Percentiles rank a stretch among this genome's conserved stretches.
Evolutionary conservation across 441 rosid species (phyloP).

Genomic region (Brassica hybrid): DNA sequence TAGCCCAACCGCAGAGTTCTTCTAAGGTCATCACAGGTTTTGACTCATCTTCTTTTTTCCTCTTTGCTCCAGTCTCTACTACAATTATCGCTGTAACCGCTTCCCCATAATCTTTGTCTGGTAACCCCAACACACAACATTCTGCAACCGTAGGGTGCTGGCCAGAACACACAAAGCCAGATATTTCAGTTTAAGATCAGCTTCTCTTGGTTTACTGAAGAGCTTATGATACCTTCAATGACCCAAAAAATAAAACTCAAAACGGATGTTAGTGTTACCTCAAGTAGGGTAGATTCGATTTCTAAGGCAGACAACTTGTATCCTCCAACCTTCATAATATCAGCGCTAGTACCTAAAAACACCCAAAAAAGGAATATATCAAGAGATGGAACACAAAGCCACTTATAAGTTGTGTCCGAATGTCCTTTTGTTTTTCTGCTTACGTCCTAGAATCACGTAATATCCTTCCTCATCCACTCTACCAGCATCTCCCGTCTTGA

Average conservation of each 20-base stretch:
- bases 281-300: no score
- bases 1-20: constrained; percentile 86
- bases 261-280: no score
- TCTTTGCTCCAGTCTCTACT: constrained; percentile 58
- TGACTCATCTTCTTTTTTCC: constrained; percentile 49
- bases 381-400: neutral
- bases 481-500: constrained; percentile 96
- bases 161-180: neutral
- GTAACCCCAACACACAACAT: constrained; percentile 93
- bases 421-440: constrained; percentile 42
- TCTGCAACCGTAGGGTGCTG: constrained; percentile 86
- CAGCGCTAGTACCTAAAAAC: no score
- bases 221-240: no score
- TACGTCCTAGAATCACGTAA: constrained; percentile 91
- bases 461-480: constrained; percentile 88
- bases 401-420: neutral
- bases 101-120: constrained; percentile 92
- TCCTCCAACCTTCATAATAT: no score
- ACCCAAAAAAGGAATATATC: no score
- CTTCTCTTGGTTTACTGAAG: no score
- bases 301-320: no score
- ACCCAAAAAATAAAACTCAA: no score
- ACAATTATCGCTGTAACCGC: constrained; percentile 78
- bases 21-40: constrained; percentile 72
- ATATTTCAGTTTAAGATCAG: no score